Evolutionary conservation across 306 rosid genomes (phyloP), one percentile per base, ranked within the genome.

Genomic region (Vachellia pachyceras): DNA sequence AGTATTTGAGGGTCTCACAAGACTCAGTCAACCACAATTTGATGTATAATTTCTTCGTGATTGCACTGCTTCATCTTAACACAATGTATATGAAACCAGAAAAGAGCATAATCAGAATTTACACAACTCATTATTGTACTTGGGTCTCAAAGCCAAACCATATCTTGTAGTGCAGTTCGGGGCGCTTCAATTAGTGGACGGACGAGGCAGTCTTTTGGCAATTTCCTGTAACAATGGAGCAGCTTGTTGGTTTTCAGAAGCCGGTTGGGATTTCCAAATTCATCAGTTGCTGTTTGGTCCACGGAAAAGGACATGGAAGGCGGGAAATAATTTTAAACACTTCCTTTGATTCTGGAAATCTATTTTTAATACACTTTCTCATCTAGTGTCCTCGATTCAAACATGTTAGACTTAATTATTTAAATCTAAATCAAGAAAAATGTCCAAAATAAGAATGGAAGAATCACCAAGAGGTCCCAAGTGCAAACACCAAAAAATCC

Each of bases 171-270:
- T 60, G 71, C 72, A 83, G 25, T 41, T 67, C 15, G 50, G 60
- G 68, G 12, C 13, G 12, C 65, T 69, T 86, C 85, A 86, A 74
- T 81, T 61, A 77, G 45, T 29, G 29, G 83, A n/a, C 61, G 89
- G 89, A 58, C 89, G 89, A 74, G 89, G 89, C 77, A 86, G 84
- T 20, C 89, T 86, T 77, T 86, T 86, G 7, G 89, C 89, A 78
- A 86, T 86, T 84, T 86, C 89, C 89, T 86, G 85, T 29, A 8
- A 84, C 71, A 63, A 63, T 0, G 1, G 15, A 72, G 75, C 42
- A 73, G 80, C 73, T 33, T 36, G 77, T 77, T 60, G 74, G 75
- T 50, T 37, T 23, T 54, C 74, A 47, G 72, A 17, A 76, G 72
- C 60, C 37, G 10, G 22, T 25, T 52, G 22, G 20, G 67, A 73